Percentiles rank a stretch among this genome's conserved stretches.
These are phyloP conservation scores for Ciborinia camelliae DNA, from an alignment of 2,329 filamentous ascomycete species.

Conservation along the genomic window DNA sequence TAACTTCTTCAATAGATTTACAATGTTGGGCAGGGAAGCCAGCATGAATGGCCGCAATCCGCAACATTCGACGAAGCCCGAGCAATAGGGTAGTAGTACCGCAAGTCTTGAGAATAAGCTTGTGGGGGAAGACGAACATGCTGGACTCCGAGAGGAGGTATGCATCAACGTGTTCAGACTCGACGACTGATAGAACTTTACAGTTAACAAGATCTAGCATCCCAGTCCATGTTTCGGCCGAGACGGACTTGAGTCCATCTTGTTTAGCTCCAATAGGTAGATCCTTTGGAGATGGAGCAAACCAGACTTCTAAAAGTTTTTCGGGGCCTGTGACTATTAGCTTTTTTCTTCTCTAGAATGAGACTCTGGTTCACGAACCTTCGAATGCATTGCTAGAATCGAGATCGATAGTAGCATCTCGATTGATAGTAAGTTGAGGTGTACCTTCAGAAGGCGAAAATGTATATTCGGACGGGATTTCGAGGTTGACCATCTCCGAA, in stretches of 20 bases:
- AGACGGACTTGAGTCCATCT: conserved; percentile 80
- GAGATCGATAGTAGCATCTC: conserved; percentile 85
- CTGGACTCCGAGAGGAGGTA: conserved; percentile 97
- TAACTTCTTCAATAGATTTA: conserved; percentile 60
- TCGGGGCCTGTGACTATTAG: conserved; percentile 65
- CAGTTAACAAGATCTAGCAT: conserved; percentile 99
- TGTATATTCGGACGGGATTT: conserved; percentile 76
- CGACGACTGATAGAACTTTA: conserved; percentile 91
- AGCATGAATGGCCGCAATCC: conserved; percentile 82
- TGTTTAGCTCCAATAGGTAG: conserved; percentile 68
- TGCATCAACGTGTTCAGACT: conserved; percentile 91
- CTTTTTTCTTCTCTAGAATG: conserved; percentile 2
- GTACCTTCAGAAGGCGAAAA: conserved; percentile 79
- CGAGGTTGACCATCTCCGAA: conserved; percentile 77
- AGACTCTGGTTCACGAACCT: conserved; percentile 51
- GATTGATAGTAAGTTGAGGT: conserved; percentile 93
- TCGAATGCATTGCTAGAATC: conserved; percentile 97
- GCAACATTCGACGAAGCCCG: conserved; percentile 84
- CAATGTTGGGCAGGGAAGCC: conserved; percentile 84
- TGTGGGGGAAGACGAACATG: conserved; percentile 99
- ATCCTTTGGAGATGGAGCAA: conserved; percentile 72
- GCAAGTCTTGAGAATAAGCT: conserved; percentile 97
- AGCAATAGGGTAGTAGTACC: conserved; percentile 92
- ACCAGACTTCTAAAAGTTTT: conserved; percentile 98
- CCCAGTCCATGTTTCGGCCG: conserved; percentile 82